Conservation (phyloP, 371 early-diverging fungal genomes). For the Rhizomucor miehei region DNA sequence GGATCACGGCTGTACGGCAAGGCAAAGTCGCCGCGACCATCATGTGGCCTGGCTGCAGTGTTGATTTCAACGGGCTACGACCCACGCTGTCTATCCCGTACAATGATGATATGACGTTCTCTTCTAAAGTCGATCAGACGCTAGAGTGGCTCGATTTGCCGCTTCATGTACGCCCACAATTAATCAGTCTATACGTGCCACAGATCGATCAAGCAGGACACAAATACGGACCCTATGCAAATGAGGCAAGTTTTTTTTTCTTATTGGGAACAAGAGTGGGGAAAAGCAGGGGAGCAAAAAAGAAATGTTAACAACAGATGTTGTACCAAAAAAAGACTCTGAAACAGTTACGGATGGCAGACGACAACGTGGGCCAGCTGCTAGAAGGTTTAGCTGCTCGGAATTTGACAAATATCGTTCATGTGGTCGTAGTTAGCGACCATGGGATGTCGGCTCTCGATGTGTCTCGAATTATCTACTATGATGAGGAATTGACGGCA, state of each 20-base stretch:
- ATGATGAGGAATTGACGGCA: slow-evolving; percentile 62
- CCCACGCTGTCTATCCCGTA: slow-evolving; percentile 73
- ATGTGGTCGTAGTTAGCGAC: slow-evolving; percentile 87
- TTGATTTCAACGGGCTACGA: slow-evolving; percentile 22
- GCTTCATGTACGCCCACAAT: slow-evolving; percentile 64
- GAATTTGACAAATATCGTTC: slow-evolving; percentile 68
- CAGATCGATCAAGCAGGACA: slow-evolving; percentile 88
- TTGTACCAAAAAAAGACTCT: slow-evolving; percentile 22
- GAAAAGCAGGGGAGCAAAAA: slow-evolving; percentile 5
- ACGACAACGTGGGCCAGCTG: slow-evolving; percentile 65
- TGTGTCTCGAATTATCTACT: slow-evolving; percentile 55
- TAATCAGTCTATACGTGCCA: slow-evolving; percentile 77
- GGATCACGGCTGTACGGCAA: slow-evolving; percentile 83
- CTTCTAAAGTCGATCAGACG: slow-evolving; percentile 62
- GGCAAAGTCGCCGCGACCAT: slow-evolving; percentile 66
- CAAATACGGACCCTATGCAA: slow-evolving; percentile 72
- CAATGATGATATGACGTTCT: slow-evolving; percentile 42
- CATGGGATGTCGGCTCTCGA: slow-evolving; percentile 86
- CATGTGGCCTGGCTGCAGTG: slow-evolving; percentile 91
- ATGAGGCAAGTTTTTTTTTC: slow-evolving; percentile 39
- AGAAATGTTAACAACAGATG: slow-evolving; percentile 20
- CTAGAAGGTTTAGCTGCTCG: slow-evolving; percentile 53
- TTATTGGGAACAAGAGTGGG: too few relatives aligned
- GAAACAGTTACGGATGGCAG: slow-evolving; percentile 47
- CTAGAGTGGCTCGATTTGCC: slow-evolving; percentile 83